Evolutionary conservation across 1,284 basidiomycete genomes (phyloP), one percentile per base, ranked within the genome.

Genomic region (Trichosporon sp.): DNA sequence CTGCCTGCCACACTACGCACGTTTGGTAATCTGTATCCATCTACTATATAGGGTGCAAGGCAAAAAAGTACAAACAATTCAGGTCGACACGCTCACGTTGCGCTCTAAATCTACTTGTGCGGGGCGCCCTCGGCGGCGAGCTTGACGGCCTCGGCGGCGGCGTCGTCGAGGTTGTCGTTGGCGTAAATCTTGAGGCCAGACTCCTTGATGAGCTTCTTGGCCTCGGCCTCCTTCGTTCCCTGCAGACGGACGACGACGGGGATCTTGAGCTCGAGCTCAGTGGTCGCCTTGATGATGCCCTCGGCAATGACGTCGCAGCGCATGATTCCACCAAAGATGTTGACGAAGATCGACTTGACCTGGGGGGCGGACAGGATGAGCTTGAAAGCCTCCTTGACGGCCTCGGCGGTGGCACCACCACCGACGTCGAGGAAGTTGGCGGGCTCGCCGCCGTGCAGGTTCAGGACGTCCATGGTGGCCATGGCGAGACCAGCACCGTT

Each of bases 381-480:
- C 85, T 98, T 95, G 80, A 99, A 99, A 2, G 97, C 97, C 85
- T 96, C 98, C 88, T 99, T 99, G 78, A 99, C 97, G 10, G 96
- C 97, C 79, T 97, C 93, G 43, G 97, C 95, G 6, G 96, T 98
- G 63, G 97, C 97, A 79, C 96, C 94, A 84, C 94, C 96, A 87
- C 96, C 96, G 70, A 98, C 96, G 79, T 99, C 96, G 74, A 99
- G 88, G 77, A 85, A 99, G 86, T 99, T 99, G 74, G 97, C 97
- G 10, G 97, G 97, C 80, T 95, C 91, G 73, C 95, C 95, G 70
- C 96, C 96, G 82, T 97, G 93, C 71, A 98, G 87, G 73, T 96
- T 91, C 71, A 99, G 88, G 43, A 99, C 96, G 81, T 99, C 97
- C 96, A 99, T 99, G 68, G 97, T 99, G 37, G 97, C 97, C 97